Base-by-base conservation (phyloP, 345 rosid genomes). In the Gossypium herbaceum region DNA sequence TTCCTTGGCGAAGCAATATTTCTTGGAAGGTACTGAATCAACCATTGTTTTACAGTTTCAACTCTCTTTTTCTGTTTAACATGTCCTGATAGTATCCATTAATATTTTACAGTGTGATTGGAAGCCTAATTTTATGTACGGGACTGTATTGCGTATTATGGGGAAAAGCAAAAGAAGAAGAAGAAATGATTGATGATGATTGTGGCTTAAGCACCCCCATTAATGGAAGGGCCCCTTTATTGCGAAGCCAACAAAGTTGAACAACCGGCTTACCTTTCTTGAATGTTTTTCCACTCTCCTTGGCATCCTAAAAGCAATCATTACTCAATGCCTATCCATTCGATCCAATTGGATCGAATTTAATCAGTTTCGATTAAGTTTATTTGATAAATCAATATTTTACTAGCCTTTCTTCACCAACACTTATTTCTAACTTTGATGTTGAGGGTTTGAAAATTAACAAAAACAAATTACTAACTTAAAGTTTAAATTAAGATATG, bases 101-200 rank as follows among this genome's bases (percentile, higher is more conserved):
- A 17, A 51, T 51, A 15, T 71, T 56, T 72, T 56, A 22, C 58
- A 73, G 68, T 45, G 68, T n/a, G 29, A 73, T 73, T 60, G 76
- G 76, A 73, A 55, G 45, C 39, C 3, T 45, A 16, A 16, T 47
- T 81, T 15, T 73, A 24, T 47, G 47, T 2, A 10, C 15, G 9
- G 76, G 68, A 11, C 22, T 73, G 50, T 73, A 27, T 47, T 24
- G 68, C 57, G 75, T 59, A 27, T 41, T 73, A 17, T 73, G 76
- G 76, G 76, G 76, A 2, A 45, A 60, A 59, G 76, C 68, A 45
- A 60, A 60, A 19, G 68, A 58, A 43, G 54, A 73, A 15, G 13
- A 59, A 73, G 56, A 44, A 47, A 59, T 17, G 10, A 9, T 12
- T 25, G 16, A 16, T 4, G 16, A 25, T 58, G 56, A 45, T 3